Base-by-base conservation (phyloP, 768 basidiomycete species). In the Lepiota brunneoincarnata region DNA sequence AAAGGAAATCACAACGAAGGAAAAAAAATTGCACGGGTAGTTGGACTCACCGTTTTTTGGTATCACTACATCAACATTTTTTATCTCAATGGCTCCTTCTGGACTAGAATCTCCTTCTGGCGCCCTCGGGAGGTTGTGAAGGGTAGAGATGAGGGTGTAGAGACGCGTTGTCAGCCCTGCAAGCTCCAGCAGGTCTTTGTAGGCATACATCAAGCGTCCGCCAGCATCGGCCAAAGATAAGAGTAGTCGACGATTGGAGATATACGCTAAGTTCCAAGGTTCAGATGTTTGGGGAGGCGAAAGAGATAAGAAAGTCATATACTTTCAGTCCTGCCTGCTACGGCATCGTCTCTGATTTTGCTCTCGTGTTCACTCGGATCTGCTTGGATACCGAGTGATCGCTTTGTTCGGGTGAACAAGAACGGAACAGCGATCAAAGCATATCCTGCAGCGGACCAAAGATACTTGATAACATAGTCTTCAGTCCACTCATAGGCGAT, bases 161-260 rank as follows among this genome's bases (percentile, higher is more conserved):
- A 98, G 76, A 41, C 96, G 83, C 24, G 87, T 87, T 2, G 96
- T 97, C 53, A 95, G 83, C 9, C 96, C 96, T 4, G 93, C 93
- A n/a, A 98, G 82, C 66, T 96, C 93, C 20, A 97, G 83, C 5
- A 98, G 74, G 62, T 98, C 96, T 65, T 97, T 98, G 67, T 95
- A 93, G 0, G 93, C 93, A 65, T 93, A 95, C 95, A 98, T 98
- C 42, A 98, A 73, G 31, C 96, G 80, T 0, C 94, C 93, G 14
- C 96, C 96, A 0, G 95, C 96, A 62, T 98, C 96, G 1, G 96
- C 94, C n/a, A 98, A 82, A 1, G 94, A 94, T 28, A 98, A 78
- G 2, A 98, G 78, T 0, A 98, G 79, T 10, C 96, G 81, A 15
- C 96, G 83, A 56, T 94, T 96, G 24, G 94, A 95, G 46, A 98